Evolutionary conservation across 768 basidiomycete genomes (phyloP), one percentile per base, ranked within the genome.

Genomic region (Brasilioporus rufonigricans): DNA sequence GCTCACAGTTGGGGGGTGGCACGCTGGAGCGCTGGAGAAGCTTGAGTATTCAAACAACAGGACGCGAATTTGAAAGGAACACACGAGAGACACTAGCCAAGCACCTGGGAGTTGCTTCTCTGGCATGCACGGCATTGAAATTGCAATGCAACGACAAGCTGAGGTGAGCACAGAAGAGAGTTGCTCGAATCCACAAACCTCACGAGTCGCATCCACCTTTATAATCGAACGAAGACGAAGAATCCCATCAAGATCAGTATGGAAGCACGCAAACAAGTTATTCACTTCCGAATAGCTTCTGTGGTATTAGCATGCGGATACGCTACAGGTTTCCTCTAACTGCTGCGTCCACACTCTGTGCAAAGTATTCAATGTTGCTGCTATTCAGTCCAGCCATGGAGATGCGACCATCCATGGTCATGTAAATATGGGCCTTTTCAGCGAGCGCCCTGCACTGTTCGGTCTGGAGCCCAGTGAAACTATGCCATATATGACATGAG

Each of bases 331-430:
- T 79, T 61, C 88, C 87, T 75, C 82, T 86, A 60, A 94, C 91
- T 55, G 86, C 91, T 64, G 84, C 83, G 72, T 91, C 81, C 53
- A 96, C 87, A 65, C 85, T 84, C 74, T 92, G 80, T 3, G 93
- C 92, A 70, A 97, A 94, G 78, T 95, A 91, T 64, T 86, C 85
- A 63, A 96, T 83, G 78, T 96, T 96, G 66, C 74, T 69, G 56
- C 74, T 73, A 77, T 95, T 96, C 66, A 96, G 73, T 32, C 91
- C 93, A 57, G 93, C 91, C 92, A 95, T 96, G 41, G 91, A 92
- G 64, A 95, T 93, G 62, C 93, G 87, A 19, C 93, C 93, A 70
- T 95, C 89, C 53, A 81, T 78, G n/a, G 93, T 95, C 89, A 95
- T 89, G 74, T 96, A 96, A 59, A 96, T 78, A 69, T 95, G 91